Base-by-base conservation (phyloP, 2,329 filamentous ascomycete genomes). In the Claviceps africana region DNA sequence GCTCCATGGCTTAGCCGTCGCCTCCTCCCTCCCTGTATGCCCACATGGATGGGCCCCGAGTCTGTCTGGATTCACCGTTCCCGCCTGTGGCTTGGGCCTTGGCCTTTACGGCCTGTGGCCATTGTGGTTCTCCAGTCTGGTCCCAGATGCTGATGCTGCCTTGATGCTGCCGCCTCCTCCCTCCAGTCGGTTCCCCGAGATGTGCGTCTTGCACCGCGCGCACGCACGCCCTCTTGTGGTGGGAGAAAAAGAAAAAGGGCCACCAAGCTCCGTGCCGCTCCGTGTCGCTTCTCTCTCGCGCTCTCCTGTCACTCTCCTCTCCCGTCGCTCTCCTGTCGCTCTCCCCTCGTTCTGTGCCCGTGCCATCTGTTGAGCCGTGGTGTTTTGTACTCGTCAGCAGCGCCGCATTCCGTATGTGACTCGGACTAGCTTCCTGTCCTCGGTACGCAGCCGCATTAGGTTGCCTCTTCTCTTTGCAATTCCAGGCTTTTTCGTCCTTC, bases 351-450 rank as follows among this genome's bases (percentile, higher is more conserved):
- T 37, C 45, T 22, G 48, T 51, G 52, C 37, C 40, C 44, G 48
- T 53, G 52, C 52, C 52, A 30, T 53, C 35, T 45, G 39, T 44
- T 50, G 52, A 48, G 44, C 45, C 33, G 37, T 53, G 22, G 22
- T 48, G 30, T 53, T 53, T 53, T 44, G 51, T 42, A 21, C 42
- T 48, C 35, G 51, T 50, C 35, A 37, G 33, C 51, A 50, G 39
- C 37, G 50, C 22, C 31, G 42, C 31, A 45, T 51, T 35, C 39
- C 48, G 33, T 42, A 17, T 40, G 47, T 28, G 43, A 17, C 31
- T 50, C 37, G 21, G 48, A 19, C 50, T 43, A 47, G 43, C 44
- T 47, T 47, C 25, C 44, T 50, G 31, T 28, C 25, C 39, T 50
- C 30, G 40, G 33, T 21, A 3, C 40, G 21, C 44, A 47, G 44